Evolutionary conservation across 2,329 filamentous ascomycete genomes (phyloP), one percentile per base, ranked within the genome.

Genomic region (Beauveria varroae): DNA sequence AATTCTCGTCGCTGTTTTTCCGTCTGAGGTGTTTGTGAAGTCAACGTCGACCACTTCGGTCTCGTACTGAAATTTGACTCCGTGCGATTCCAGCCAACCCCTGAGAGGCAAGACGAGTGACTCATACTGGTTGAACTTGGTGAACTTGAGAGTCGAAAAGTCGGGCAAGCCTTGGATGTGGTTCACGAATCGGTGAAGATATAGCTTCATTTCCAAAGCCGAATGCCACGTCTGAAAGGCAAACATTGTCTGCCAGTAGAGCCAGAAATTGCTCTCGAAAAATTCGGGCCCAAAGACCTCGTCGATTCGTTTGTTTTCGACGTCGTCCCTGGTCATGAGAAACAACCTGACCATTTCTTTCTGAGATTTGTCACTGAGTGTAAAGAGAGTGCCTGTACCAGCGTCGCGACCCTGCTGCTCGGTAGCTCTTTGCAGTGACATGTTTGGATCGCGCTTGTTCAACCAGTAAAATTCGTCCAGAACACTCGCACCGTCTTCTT

Each of bases 131-230:
- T 47, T 47, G 6, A 24, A 47, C 44, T 47, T 47, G 22, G 44
- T 47, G 5, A 47, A 47, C 7, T 47, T 47, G 44, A 47, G 44
- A 22, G 22, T 47, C 20, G 44, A 47, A 12, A 47, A 47, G 14
- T 47, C 44, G 5, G 44, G 44, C 44, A 47, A 47, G 44, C 44
- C 44, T 16, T 47, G 44, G 44, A 47, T 47, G 22, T 47, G 44
- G 20, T 47, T 47, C 20, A 47, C 44, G 16, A 47, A 47, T 47
- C 44, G 5, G 44, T 47, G 44, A 47, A 47, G 44, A 3, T 47
- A 47, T 5, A 76, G 66, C 0, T 76, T 79, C 12, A 67, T 70
- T 28, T 76, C 68, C 5, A 76, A 77, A 34, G 78, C 77, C 0
- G 73, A 75, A 60, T 74, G 72, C 68, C 76, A 71, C 20, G 44